Conservation (phyloP, 1,139 yeast species). For the Sugiyamaella grinbergsii region DNA sequence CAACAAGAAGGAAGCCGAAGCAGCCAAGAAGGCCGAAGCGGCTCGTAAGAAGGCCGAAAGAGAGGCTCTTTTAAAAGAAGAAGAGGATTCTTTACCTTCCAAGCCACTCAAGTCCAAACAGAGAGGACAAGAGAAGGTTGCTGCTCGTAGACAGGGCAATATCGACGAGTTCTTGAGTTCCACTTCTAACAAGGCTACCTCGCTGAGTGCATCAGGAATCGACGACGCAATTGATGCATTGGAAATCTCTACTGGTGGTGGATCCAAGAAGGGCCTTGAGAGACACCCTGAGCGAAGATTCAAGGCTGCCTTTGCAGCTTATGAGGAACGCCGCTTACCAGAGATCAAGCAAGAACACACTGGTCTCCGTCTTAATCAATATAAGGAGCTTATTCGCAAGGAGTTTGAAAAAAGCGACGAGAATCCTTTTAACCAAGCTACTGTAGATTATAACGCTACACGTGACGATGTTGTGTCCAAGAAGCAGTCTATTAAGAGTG, state of each 20-base stretch:
- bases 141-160: slow-evolving; percentile 63
- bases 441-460: slow-evolving; percentile 62
- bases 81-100: slow-evolving; percentile 62
- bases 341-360: slow-evolving; percentile 75
- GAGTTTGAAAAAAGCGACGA: slow-evolving; percentile 81
- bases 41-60: slow-evolving; percentile 48
- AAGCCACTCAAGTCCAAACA: slow-evolving; percentile 57
- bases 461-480: slow-evolving; percentile 54
- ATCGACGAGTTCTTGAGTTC: slow-evolving; percentile 51
- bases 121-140: slow-evolving; percentile 73
- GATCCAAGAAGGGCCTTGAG: slow-evolving; percentile 63
- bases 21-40: slow-evolving; percentile 46
- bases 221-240: slow-evolving; percentile 81
- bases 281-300: slow-evolving; percentile 89
- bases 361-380: slow-evolving; percentile 77
- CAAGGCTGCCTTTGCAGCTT: slow-evolving; percentile 77
- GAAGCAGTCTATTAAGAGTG: slow-evolving; percentile 54
- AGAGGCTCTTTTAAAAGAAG: slow-evolving; percentile 55
- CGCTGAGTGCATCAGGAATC: slow-evolving; percentile 70
- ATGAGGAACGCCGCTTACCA: slow-evolving; percentile 71
- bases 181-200: slow-evolving; percentile 39
- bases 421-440: slow-evolving; percentile 84
- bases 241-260: slow-evolving; percentile 50
- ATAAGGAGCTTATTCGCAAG: slow-evolving; percentile 71
- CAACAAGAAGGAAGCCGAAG: slow-evolving; percentile 63